Conservation (phyloP, 139 green algal species). For the Volvox reticuliferus region DNA sequence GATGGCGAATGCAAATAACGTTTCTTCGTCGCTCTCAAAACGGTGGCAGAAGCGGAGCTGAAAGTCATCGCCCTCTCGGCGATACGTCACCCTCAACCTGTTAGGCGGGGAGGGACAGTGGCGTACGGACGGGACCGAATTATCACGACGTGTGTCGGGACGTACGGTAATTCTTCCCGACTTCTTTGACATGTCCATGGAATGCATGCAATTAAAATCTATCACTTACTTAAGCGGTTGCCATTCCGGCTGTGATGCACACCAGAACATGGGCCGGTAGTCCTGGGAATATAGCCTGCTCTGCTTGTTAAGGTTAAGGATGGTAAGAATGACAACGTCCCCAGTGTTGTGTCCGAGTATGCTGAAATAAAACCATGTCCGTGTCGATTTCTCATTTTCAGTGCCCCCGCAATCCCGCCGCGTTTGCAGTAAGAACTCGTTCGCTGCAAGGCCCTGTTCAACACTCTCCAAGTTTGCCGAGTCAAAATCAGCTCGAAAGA, state of each 20-base stretch:
- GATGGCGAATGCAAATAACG: constrained; percentile 72
- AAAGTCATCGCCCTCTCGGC: constrained; percentile 64
- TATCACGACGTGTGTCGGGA: not conserved
- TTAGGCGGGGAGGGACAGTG: not conserved
- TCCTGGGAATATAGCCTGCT: constrained; percentile 63
- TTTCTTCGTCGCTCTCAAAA: constrained; percentile 62
- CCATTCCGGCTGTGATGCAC: constrained; percentile 35
- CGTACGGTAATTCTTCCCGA: not conserved
- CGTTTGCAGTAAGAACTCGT: constrained; percentile 66
- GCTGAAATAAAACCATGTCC: constrained; percentile 71
- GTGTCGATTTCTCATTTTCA: constrained; percentile 48
- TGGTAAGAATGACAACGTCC: constrained; percentile 14
- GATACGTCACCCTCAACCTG: constrained; percentile 57
- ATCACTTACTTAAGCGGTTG: constrained; percentile 50
- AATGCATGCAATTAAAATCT: not conserved
- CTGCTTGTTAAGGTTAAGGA: constrained; percentile 75
- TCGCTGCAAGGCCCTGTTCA: constrained; percentile 18
- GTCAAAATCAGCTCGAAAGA: constrained; percentile 63
- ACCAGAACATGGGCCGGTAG: constrained; percentile 59
- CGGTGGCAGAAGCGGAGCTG: constrained; percentile 66
- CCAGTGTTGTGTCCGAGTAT: constrained; percentile 37
- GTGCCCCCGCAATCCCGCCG: constrained; percentile 59
- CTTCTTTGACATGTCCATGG: not conserved
- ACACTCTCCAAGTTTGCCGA: constrained; percentile 58
- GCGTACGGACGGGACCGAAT: not conserved